Base-by-base conservation (phyloP, 257 asterid genomes). In the Ilex aquifolium region DNA sequence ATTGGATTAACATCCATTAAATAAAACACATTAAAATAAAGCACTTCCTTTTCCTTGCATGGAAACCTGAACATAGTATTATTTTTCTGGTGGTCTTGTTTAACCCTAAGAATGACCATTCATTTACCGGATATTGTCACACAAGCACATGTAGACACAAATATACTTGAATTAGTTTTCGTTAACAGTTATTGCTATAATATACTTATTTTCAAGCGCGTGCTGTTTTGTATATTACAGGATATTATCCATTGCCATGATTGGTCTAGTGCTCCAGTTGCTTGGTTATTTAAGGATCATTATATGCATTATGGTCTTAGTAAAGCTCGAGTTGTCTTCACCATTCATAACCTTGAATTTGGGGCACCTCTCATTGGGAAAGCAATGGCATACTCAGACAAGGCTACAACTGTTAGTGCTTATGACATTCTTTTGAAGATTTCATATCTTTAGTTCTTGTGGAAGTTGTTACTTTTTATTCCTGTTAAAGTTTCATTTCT, bases 181-280 rank as follows among this genome's bases (percentile, higher is more conserved):
- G 5, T 36, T 2, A 36, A 36, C 8, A 8, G 1, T 36, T 36
- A 36, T 2, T 36, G 27, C 27, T 21, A 21, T 21, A 21, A 36
- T 36, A 8, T 36, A 4, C 5, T 36, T 36, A 36, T 36, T 36
- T 36, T 36, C 8, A 36, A 36, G 7, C 42, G 0, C 8, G 2
- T 36, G 63, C 64, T 73, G 44, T 48, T 70, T 60, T 55, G 40
- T 11, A 30, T 42, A 29, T 74, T 62, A 64, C 87, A 93, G 99
- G 99, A 93, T 73, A 77, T 93, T 62, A 88, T 93, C 63, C 99
- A 93, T 69, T 90, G 97, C 72, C 99, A 93, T 56, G 97, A 93
- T 72, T 87, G 96, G 99, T 90, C 99, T 61, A 87, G 95, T 80
- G 99, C 99, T 79, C 99, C 99, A 60, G 99, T 93, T 76, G 76